These are phyloP conservation scores for Dothiorella sarmentorum DNA, from an alignment of 2,329 filamentous ascomycete species.

Conservation along the genomic window DNA sequence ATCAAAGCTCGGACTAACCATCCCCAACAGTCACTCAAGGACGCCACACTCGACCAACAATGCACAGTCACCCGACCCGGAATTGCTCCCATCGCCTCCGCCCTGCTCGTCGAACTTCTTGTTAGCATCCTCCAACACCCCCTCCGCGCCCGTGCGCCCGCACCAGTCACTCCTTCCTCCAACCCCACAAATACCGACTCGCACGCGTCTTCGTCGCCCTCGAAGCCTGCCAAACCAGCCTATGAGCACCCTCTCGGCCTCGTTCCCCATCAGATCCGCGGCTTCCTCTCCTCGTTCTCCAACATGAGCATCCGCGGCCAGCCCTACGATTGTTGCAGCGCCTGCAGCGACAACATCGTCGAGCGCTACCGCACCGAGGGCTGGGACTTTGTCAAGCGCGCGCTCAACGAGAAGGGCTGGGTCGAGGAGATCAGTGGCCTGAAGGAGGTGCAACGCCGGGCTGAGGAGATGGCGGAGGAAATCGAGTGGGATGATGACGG, in stretches of 20 bases:
- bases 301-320: conserved; percentile 70
- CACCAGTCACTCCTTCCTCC: conserved; percentile 19
- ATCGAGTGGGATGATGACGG: conserved; percentile 60
- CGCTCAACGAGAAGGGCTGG: conserved; percentile 71
- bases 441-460: conserved; percentile 59
- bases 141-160: conserved; percentile 38
- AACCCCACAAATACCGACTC: conserved; percentile 13
- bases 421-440: conserved; percentile 73
- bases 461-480: conserved; percentile 46
- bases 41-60: conserved; percentile 94
- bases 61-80: conserved; percentile 96
- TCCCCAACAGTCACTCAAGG: conserved; percentile 77
- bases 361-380: conserved; percentile 63
- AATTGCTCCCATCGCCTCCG: conserved; percentile 86
- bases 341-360: conserved; percentile 69
- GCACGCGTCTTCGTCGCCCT: not conserved
- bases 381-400: conserved; percentile 74
- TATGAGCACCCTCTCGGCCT: conserved; percentile 62
- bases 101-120: conserved; percentile 83
- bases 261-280: conserved; percentile 77
- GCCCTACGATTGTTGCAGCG: conserved; percentile 78
- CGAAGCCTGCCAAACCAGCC: conserved; percentile 26
- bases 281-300: conserved; percentile 70
- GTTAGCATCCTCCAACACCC: conserved; percentile 77
- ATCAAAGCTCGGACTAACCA: not conserved